phyloP scores from a whole-genome alignment of 352 stramenopile species.

The Phytophthora cactorum region DNA sequence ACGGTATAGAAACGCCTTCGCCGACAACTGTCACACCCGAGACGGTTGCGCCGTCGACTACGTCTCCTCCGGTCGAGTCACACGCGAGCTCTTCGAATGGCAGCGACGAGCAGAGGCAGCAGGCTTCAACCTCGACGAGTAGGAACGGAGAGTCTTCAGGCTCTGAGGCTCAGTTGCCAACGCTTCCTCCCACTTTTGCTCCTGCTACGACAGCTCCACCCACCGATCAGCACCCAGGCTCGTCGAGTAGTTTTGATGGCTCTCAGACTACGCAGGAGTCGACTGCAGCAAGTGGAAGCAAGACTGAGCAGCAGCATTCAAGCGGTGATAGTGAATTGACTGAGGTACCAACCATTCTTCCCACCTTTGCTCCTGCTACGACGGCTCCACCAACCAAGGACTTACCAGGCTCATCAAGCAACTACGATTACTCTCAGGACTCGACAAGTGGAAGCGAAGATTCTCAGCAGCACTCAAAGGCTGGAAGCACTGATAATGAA shows the following conservation, averaged over 20 bases:
- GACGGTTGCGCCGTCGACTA: conserved; percentile 3
- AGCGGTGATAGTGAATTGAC: neutral
- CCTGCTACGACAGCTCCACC: conserved; percentile 8
- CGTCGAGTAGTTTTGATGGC: conserved; percentile 2
- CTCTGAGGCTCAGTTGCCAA: conserved; percentile 6
- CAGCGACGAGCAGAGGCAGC: neutral
- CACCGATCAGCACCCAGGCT: conserved; percentile 1
- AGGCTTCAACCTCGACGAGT: conserved; percentile 3
- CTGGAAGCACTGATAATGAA: too few species aligned
- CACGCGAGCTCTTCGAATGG: neutral
- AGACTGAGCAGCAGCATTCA: neutral
- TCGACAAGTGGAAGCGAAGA: too few species aligned
- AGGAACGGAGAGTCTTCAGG: conserved; percentile 3
- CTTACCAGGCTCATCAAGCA: too few species aligned
- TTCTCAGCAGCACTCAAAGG: too few species aligned
- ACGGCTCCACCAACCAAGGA: neutral
- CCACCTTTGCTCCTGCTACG: neutral
- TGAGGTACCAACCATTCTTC: neutral
- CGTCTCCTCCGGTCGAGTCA: conserved; percentile 1
- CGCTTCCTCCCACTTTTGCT: neutral
- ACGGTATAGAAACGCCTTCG: neutral
- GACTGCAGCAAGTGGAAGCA: conserved; percentile 1
- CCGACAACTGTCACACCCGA: conserved; percentile 1
- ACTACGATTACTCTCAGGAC: too few species aligned
- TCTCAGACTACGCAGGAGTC: neutral